A percentile compares a stretch with the other conserved stretches of the same genome.
Evolutionary conservation across 768 basidiomycete species (phyloP).

Genomic region (Podaxis carcinomalis): DNA sequence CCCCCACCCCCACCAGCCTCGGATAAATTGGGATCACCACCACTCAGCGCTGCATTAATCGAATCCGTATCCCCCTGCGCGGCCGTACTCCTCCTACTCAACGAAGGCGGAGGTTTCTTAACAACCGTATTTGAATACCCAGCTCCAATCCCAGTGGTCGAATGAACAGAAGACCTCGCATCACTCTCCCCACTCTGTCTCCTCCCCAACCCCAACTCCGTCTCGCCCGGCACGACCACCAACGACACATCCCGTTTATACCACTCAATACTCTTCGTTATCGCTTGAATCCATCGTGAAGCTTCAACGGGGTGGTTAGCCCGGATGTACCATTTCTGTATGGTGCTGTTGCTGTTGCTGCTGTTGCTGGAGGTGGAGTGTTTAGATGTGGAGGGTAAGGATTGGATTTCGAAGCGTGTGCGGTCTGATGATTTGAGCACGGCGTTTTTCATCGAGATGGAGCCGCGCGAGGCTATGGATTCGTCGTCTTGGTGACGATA

Average conservation of each 20-base stretch:
- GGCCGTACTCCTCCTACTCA: background rate
- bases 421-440: slow-evolving; percentile 56
- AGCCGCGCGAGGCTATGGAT: slow-evolving; percentile 76
- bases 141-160: background rate
- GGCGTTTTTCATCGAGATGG: slow-evolving; percentile 84
- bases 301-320: slow-evolving; percentile 89
- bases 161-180: background rate
- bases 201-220: slow-evolving; percentile 13
- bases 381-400: slow-evolving; percentile 34
- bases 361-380: no score
- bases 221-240: background rate
- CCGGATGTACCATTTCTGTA: slow-evolving; percentile 79
- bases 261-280: slow-evolving; percentile 72
- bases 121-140: slow-evolving; percentile 24
- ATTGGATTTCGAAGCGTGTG: slow-evolving; percentile 80
- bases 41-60: background rate
- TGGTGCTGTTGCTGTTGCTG: slow-evolving; percentile 33
- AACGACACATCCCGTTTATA: slow-evolving; percentile 24
- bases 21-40: background rate
- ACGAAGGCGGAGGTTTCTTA: background rate
- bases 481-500: slow-evolving; percentile 92
- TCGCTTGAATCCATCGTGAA: slow-evolving; percentile 78
- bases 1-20: slow-evolving; percentile 21
- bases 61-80: slow-evolving; percentile 1
- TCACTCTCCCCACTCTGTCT: slow-evolving; percentile 49